phyloP scores from a whole-genome alignment of 192 early-diverging fungal species.

The Irineochytrium annulatum region DNA sequence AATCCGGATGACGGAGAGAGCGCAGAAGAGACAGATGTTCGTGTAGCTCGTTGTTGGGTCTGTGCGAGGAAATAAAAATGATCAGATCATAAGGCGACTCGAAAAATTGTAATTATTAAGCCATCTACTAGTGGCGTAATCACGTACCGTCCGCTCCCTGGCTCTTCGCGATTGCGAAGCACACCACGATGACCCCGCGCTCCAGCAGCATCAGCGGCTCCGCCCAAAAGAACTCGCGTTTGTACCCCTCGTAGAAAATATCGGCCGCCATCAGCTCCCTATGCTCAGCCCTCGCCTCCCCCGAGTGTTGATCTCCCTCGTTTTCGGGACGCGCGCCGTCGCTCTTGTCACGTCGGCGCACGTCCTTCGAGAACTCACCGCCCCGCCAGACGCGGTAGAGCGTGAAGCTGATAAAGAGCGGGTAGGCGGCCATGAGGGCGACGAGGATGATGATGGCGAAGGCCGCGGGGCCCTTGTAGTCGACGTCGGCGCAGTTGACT shows the following conservation, averaged over 20 bases:
- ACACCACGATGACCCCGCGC: conserved; percentile 1
- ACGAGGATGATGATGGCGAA: conserved; percentile 13
- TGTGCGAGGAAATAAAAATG: no score
- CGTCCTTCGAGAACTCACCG: neutral
- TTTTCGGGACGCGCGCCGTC: no score
- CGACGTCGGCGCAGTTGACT: neutral
- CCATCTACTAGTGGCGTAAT: no score
- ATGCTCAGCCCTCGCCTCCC: neutral
- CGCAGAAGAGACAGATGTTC: no score
- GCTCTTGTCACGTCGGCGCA: no score
- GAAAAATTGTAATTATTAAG: no score
- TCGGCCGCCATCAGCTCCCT: neutral
- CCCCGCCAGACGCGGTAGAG: neutral
- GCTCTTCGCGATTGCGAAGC: conserved; percentile 2
- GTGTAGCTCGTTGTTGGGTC: no score
- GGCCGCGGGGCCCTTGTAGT: conserved; percentile 1
- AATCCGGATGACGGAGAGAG: no score
- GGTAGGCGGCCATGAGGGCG: neutral
- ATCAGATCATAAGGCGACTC: no score
- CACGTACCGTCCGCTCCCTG: no score
- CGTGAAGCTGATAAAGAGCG: neutral
- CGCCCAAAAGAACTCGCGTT: conserved; percentile 11
- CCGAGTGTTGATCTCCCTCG: no score
- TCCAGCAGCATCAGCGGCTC: conserved; percentile 17
- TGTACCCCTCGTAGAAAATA: conserved; percentile 16